phyloP scores from a whole-genome alignment of 805 yeast genomes.

The Kregervanrija pseudodelftensis region DNA sequence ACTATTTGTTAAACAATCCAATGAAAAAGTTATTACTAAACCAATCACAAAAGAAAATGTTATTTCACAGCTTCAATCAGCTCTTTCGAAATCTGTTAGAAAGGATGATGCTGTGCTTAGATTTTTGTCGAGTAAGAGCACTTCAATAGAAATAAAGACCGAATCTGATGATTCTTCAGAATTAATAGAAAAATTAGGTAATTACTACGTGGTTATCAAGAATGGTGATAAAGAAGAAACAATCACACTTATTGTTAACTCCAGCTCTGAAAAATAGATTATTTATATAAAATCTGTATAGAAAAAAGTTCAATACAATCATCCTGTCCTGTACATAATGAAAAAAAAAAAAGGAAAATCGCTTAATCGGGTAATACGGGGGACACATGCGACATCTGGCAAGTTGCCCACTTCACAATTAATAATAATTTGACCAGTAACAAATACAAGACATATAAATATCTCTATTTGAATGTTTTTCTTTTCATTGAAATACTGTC shows the following conservation, averaged over 20 bases:
- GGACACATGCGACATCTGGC: too few relatives aligned
- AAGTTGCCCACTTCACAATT: too few relatives aligned
- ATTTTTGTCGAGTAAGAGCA: constrained; percentile 16
- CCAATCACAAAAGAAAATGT: constrained; percentile 6
- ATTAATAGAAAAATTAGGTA: constrained; percentile 15
- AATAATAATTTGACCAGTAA: too few relatives aligned
- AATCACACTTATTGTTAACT: constrained; percentile 17
- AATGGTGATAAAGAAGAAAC: constrained; percentile 14
- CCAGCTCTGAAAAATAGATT: constrained; percentile 12
- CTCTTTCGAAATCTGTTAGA: constrained; percentile 6
- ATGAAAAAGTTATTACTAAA: constrained; percentile 11
- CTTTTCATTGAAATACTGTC: not conserved
- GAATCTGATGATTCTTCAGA: constrained; percentile 12
- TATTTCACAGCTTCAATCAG: constrained; percentile 6
- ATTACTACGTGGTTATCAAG: constrained; percentile 16
- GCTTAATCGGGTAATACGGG: too few relatives aligned
- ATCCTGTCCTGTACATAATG: too few relatives aligned
- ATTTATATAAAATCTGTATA: not conserved
- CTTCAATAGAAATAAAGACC: constrained; percentile 12
- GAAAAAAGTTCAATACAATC: too few relatives aligned
- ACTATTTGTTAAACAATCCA: constrained; percentile 20
- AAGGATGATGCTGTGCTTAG: constrained; percentile 11
- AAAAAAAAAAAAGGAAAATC: too few relatives aligned
- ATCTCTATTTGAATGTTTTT: too few relatives aligned
- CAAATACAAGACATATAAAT: too few relatives aligned